Conservation (phyloP, 768 basidiomycete species). For the Boletus pseudopeckii region DNA sequence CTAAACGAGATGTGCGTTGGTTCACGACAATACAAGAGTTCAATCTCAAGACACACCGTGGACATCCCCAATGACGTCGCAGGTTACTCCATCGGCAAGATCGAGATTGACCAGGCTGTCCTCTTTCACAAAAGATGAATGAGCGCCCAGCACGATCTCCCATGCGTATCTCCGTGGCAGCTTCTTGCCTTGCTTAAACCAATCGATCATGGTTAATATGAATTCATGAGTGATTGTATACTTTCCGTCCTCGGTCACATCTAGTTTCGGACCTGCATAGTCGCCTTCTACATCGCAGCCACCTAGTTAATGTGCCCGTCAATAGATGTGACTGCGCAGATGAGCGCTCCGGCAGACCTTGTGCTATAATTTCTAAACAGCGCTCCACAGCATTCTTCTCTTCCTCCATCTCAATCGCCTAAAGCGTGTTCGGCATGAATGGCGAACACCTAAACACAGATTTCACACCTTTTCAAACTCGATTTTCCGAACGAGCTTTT, state of each 20-base stretch:
- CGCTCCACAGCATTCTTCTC: constrained; percentile 75
- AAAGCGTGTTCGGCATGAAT: constrained; percentile 5
- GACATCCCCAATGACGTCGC: constrained; percentile 95
- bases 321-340: constrained; percentile 1
- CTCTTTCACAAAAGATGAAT: constrained; percentile 70
- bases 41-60: constrained; percentile 56
- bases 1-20: constrained; percentile 36
- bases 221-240: constrained; percentile 76
- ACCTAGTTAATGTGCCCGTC: constrained; percentile 40
- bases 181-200: constrained; percentile 95
- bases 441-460: not conserved
- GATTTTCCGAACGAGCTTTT: constrained; percentile 85
- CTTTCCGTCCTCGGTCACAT: constrained; percentile 55
- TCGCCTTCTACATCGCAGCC: constrained; percentile 73
- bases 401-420: constrained; percentile 93
- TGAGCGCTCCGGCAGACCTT: constrained; percentile 46
- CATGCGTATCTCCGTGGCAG: constrained; percentile 86
- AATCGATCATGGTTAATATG: constrained; percentile 79
- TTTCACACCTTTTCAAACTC: constrained; percentile 83
- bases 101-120: constrained; percentile 76
- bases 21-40: not conserved
- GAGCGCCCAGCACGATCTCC: constrained; percentile 92
- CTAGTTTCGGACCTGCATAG: constrained; percentile 75
- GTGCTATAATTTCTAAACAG: constrained; percentile 73
- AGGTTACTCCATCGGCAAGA: constrained; percentile 72